Conservation (phyloP, 2,329 filamentous ascomycete genomes). For the Xylariaceae sp. region DNA sequence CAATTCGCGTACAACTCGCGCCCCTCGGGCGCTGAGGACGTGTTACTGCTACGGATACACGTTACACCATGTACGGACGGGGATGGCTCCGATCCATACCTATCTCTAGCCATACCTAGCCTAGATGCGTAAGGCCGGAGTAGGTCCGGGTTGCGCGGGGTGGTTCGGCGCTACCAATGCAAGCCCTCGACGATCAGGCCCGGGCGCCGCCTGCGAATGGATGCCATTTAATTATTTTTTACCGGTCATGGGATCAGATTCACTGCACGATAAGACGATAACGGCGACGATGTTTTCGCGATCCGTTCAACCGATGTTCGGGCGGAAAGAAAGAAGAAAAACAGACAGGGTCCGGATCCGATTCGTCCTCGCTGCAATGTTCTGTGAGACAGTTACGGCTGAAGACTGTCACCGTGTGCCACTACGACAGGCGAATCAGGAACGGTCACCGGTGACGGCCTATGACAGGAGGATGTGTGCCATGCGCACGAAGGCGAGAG, state of each 20-base stretch:
- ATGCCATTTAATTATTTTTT: not conserved
- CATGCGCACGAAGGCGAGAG: not conserved
- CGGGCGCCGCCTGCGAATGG: not conserved
- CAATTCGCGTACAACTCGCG: not conserved
- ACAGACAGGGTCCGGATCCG: not conserved
- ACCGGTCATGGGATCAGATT: not conserved
- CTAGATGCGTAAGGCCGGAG: constrained; percentile 11
- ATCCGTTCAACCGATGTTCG: not conserved
- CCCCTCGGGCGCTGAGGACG: not conserved
- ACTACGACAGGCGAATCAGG: not conserved
- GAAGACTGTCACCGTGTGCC: constrained; percentile 13
- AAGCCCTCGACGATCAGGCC: constrained; percentile 1
- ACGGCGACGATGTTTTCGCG: not conserved
- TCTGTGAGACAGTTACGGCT: not conserved
- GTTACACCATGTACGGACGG: constrained; percentile 14
- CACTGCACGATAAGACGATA: not conserved
- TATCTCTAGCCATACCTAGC: not conserved
- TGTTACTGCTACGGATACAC: constrained; percentile 9
- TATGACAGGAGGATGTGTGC: not conserved
- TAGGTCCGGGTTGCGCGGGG: constrained; percentile 12
- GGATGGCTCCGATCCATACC: constrained; percentile 9
- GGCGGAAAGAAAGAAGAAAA: not conserved
- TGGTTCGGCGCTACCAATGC: constrained; percentile 14
- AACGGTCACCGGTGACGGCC: not conserved
- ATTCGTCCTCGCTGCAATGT: not conserved